Base-by-base conservation (phyloP, 495 filamentous ascomycete species). In the Aspergillus sclerotioniger region DNA sequence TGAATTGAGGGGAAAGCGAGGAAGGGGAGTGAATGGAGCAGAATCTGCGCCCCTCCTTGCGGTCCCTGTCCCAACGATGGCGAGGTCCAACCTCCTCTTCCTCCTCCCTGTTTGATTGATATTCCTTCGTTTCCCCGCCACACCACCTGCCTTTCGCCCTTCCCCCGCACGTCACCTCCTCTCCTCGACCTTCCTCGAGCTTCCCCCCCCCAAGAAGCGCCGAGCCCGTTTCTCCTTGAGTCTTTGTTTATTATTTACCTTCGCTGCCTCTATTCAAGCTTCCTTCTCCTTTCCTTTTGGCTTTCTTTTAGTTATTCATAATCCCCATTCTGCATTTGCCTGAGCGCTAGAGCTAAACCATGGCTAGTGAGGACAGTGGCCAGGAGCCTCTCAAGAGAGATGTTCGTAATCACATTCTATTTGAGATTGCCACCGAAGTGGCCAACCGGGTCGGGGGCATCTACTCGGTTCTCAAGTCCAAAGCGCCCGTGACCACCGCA, bases 391-490 rank as follows among this genome's bases (percentile, higher is more conserved):
- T 74, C 48, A 73, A 71, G 64, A 74, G 89, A 66, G 90, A 92
- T 76, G 82, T 91, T 45, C 84, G 81, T 72, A 88, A 90, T 66
- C 89, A 92, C 65, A 76, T 90, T 67, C 87, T 98, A 49, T 98
- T 98, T 64, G 94, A 98, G 76, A 76, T 97, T 58, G 92, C 94
- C 31, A 98, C 94, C 15, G 94, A 98, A 69, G 94, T 97, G 58
- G 94, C 94, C 52, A 96, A 98, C 78, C 85, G 95, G 76, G 94
- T 98, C 56, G 94, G 94, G 67, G 94, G 94, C 60, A 98, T 98
- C 76, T 98, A 98, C 78, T 97, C 93, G 13, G 94, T 98, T 52
- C 85, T 98, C 69, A 98, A 98, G 76, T 98, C 94, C 52, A 98
- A 98, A 73, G 93, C 94, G 17, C 92, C 94, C 8, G 93, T 98